phyloP scores from a whole-genome alignment of 139 green algal species.

The Chlorella sp. region DNA sequence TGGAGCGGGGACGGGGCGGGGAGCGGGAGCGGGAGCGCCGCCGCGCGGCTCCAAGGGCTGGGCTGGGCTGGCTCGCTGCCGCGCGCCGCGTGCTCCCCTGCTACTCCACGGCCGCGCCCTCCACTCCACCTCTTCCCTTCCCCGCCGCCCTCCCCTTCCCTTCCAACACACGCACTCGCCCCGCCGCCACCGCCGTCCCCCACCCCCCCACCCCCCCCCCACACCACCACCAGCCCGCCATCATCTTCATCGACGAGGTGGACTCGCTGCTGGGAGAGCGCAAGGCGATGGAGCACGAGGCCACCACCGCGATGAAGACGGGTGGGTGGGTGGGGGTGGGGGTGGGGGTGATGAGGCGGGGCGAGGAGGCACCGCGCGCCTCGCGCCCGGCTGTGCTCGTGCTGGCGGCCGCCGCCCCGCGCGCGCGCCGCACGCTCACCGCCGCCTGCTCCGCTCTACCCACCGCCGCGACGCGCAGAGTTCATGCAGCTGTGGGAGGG shows the following conservation, averaged over 20 bases:
- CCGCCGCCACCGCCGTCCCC: not conserved
- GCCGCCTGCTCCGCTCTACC: too few species aligned
- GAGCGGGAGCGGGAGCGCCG: not conserved
- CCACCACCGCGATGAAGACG: conserved; percentile 84
- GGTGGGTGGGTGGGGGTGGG: too few species aligned
- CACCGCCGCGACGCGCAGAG: too few species aligned
- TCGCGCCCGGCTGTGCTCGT: too few species aligned
- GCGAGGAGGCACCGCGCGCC: too few species aligned
- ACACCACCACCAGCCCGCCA: too few species aligned
- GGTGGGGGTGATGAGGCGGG: too few species aligned
- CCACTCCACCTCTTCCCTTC: not conserved
- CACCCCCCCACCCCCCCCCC: not conserved
- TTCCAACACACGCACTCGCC: not conserved
- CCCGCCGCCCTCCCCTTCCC: not conserved
- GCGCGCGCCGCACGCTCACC: too few species aligned
- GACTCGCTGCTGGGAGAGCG: conserved; percentile 91
- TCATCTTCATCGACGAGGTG: too few species aligned
- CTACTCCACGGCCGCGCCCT: not conserved
- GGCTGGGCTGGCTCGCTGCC: not conserved
- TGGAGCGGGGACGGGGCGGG: not conserved
- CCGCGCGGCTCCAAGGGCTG: too few species aligned
- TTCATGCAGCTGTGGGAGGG: conserved; percentile 98
- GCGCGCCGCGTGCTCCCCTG: not conserved
- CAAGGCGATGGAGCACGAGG: conserved; percentile 85
- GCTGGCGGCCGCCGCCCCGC: too few species aligned